Percentiles rank a stretch among this genome's conserved stretches.
These are phyloP conservation scores for Pelagomonas calceolata DNA, from an alignment of 108 stramenopile genomes.

Conservation along the genomic window DNA sequence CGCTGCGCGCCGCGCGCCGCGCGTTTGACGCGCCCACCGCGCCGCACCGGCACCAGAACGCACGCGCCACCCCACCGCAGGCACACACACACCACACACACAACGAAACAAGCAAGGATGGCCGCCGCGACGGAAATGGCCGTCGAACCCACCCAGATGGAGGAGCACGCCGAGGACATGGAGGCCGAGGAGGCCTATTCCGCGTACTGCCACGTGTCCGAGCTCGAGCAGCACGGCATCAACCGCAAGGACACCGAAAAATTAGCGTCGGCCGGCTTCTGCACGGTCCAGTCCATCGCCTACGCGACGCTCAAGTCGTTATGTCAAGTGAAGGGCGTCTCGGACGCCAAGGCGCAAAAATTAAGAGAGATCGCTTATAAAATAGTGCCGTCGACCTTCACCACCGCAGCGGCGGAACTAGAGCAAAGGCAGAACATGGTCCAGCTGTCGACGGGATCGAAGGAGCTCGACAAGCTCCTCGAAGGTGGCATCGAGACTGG, in stretches of 20 bases:
- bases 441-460: conserved; percentile 82
- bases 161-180: too few species aligned
- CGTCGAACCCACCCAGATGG: too few species aligned
- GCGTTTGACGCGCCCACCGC: too few species aligned
- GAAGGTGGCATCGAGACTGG: conserved; percentile 98
- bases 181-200: not conserved
- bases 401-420: conserved; percentile 81
- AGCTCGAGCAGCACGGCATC: conserved; percentile 86
- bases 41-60: too few species aligned
- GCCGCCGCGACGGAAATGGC: too few species aligned
- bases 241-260: conserved; percentile 88
- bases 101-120: too few species aligned
- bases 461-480: conserved; percentile 88
- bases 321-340: conserved; percentile 90
- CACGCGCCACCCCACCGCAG: too few species aligned
- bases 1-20: too few species aligned
- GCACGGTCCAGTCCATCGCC: conserved; percentile 92
- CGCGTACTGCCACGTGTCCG: conserved; percentile 20
- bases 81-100: too few species aligned
- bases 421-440: conserved; percentile 73
- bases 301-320: conserved; percentile 85
- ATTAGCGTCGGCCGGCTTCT: conserved; percentile 83
- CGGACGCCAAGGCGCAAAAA: conserved; percentile 80
- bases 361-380: conserved; percentile 87
- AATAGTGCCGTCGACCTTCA: conserved; percentile 92